These are phyloP conservation scores for Yamadazyma siamensis DNA, from an alignment of 1,139 yeast genomes.

Conservation along the genomic window DNA sequence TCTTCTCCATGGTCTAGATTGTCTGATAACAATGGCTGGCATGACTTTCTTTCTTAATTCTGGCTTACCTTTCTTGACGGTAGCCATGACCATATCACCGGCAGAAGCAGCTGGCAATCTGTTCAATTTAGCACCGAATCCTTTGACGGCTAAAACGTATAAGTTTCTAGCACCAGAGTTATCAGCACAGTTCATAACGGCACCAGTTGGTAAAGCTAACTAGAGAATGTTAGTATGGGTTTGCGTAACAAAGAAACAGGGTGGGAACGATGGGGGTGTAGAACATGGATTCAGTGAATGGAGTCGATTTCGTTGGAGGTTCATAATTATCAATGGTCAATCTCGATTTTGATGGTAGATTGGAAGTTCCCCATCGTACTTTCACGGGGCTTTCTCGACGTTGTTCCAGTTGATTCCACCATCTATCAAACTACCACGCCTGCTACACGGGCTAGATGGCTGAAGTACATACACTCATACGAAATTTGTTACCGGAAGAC, in stretches of 20 bases:
- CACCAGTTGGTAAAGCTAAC: conserved; percentile 99
- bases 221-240: conserved; percentile 21
- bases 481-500: conserved; percentile 98
- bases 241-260: not conserved
- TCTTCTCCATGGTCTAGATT: conserved; percentile 99
- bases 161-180: conserved; percentile 99
- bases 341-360: too few species aligned
- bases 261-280: too few species aligned
- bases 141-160: conserved; percentile 98
- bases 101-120: conserved; percentile 99
- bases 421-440: too few species aligned
- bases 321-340: too few species aligned
- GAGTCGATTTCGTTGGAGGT: too few species aligned
- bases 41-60: conserved; percentile 99
- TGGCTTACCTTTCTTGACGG: conserved; percentile 99
- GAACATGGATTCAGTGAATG: too few species aligned
- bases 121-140: conserved; percentile 99
- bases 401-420: too few species aligned
- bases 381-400: too few species aligned
- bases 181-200: conserved; percentile 99
- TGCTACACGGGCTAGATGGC: too few species aligned
- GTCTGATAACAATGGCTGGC: conserved; percentile 99
- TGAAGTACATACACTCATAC: conserved; percentile 93
- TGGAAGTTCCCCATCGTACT: too few species aligned
- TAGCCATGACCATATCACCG: conserved; percentile 99